Evolutionary conservation across 2,329 filamentous ascomycete genomes (phyloP).

Genomic region (Aschersonia sp.): DNA sequence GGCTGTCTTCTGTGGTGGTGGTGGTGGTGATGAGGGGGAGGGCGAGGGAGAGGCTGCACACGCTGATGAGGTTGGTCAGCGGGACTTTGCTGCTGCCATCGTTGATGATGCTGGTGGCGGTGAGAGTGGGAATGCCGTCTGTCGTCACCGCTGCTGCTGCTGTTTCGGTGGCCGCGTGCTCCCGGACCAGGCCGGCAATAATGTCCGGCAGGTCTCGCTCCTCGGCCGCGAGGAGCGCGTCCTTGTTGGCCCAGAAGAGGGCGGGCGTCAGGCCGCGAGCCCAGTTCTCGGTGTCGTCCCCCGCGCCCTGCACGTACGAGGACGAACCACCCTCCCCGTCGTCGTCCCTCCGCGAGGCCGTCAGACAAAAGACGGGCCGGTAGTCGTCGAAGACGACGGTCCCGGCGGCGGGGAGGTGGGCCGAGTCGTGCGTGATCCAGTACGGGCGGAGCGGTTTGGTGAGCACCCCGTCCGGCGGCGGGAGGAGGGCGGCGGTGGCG

Average conservation of each 20-base stretch:
- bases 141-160: no score
- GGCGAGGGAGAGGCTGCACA: conserved; percentile 10
- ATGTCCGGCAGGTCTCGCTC: conserved; percentile 48
- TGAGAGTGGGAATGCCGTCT: no score
- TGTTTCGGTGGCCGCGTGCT: no score
- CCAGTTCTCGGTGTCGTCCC: conserved; percentile 93
- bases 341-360: conserved; percentile 63
- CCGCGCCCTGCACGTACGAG: conserved; percentile 84
- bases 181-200: conserved; percentile 24
- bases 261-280: conserved; percentile 61
- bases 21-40: conserved; percentile 12
- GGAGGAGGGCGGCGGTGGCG: conserved; percentile 10
- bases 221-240: conserved; percentile 41
- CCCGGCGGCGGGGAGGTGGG: conserved; percentile 8
- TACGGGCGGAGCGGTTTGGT: conserved; percentile 60
- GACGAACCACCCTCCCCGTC: conserved; percentile 54
- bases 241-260: conserved; percentile 63
- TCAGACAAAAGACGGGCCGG: conserved; percentile 70
- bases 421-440: conserved; percentile 64
- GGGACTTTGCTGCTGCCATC: not conserved
- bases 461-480: conserved; percentile 20
- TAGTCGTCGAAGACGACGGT: conserved; percentile 37
- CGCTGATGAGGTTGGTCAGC: conserved; percentile 22
- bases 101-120: not conserved
- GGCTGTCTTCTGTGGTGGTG: conserved; percentile 6